These are phyloP conservation scores for Chloroidium sp. DNA, from an alignment of 163 green algal species.

Conservation along the genomic window DNA sequence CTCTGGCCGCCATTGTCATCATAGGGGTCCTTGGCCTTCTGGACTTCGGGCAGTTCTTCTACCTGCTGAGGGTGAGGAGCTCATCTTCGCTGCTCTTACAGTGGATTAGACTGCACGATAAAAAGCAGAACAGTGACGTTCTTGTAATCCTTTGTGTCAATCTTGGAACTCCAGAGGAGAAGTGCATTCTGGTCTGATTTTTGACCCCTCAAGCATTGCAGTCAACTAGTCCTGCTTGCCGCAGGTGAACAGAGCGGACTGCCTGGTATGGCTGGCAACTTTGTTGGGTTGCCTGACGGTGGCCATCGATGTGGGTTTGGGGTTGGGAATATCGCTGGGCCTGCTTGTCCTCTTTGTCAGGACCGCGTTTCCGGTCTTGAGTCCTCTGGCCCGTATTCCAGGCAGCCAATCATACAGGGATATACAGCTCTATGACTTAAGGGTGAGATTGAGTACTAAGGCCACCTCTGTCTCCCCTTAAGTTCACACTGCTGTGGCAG, in stretches of 20 bases:
- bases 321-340: conserved; percentile 44
- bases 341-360: conserved; percentile 63
- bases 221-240: neutral
- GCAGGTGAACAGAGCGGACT: conserved; percentile 52
- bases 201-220: neutral
- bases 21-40: conserved; percentile 49
- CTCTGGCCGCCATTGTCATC: conserved; percentile 71
- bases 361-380: conserved; percentile 60
- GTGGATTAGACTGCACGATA: neutral
- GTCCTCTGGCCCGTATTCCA: conserved; percentile 50
- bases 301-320: conserved; percentile 41
- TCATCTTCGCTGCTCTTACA: neutral
- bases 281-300: conserved; percentile 44
- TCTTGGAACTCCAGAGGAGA: too few relatives aligned
- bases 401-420: conserved; percentile 28
- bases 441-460: neutral
- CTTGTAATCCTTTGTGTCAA: too few relatives aligned
- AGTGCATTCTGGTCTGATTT: too few relatives aligned
- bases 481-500: neutral
- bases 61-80: conserved; percentile 39
- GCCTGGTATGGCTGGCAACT: conserved; percentile 43
- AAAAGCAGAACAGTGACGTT: neutral
- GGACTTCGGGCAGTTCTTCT: conserved; percentile 50
- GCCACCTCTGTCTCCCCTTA: neutral
- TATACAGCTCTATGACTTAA: conserved; percentile 6